Base-by-base conservation (phyloP, 345 rosid genomes). In the Linum usitatissimum region DNA sequence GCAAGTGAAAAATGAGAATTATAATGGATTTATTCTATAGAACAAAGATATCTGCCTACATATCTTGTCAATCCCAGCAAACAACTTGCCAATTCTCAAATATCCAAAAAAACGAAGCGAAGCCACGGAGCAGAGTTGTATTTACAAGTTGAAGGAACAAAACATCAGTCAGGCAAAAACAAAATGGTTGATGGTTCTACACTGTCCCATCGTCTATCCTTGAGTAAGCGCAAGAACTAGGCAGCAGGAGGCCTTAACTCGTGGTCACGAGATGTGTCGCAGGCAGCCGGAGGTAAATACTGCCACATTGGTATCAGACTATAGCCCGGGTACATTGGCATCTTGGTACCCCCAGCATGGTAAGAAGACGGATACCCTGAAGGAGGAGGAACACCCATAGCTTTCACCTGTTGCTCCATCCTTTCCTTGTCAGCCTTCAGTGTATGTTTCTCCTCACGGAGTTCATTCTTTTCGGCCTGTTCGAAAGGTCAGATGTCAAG, bases 221-320 rank as follows among this genome's bases (percentile, higher is more conserved):
- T 42, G 10, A 8, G 51, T 10, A 45, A 45, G 36, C 51, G 12
- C 0, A 72, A n/a, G 5, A 56, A 55, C 64, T 30, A 73, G 9
- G 76, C 76, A 55, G 76, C 76, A 9, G 76, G 76, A 9, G 76
- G 64, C 76, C 76, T 60, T 23, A 64, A 60, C 72, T 73, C 69
- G 53, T 68, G 63, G 48, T 73, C 76, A 38, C 61, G 65, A 5
- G 76, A 73, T 36, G 72, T 68, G 18, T 73, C 76, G 6, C 42
- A 40, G 12, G 59, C 36, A 55, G 66, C 65, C 7, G 66, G 76
- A 15, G 76, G 66, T 15, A 73, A 63, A 42, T 68, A 63, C 20
- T 63, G 76, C 72, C 72, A 73, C 76, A 73, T 68, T 31, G 76
- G 76, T 30, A 73, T 49, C 59, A 73, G 62, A 48, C 76, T 64